These are phyloP conservation scores for Lophium mytilinum DNA, from an alignment of 495 filamentous ascomycete genomes.

Conservation along the genomic window DNA sequence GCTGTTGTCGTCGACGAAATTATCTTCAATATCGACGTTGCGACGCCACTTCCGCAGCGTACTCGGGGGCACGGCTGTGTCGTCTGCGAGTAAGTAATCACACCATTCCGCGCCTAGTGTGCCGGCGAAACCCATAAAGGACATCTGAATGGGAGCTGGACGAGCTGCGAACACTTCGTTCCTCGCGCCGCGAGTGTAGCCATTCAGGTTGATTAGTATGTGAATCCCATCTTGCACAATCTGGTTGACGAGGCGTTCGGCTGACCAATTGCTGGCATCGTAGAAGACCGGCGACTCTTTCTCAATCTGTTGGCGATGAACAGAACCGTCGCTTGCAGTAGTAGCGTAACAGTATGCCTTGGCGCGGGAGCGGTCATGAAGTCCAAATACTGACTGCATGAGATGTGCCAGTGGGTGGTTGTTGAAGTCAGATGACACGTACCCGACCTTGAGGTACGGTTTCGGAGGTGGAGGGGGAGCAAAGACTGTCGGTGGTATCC, in stretches of 20 bases:
- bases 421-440: constrained; percentile 98
- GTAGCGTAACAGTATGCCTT: constrained; percentile 97
- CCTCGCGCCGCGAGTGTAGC: constrained; percentile 91
- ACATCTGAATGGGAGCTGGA: constrained; percentile 96
- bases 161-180: constrained; percentile 97
- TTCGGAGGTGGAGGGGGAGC: constrained; percentile 73
- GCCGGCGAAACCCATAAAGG: constrained; percentile 98
- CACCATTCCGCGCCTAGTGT: constrained; percentile 98
- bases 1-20: constrained; percentile 59
- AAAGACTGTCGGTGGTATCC: constrained; percentile 77
- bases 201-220: constrained; percentile 94
- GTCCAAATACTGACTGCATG: constrained; percentile 98
- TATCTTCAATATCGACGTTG: constrained; percentile 66
- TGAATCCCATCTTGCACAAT: constrained; percentile 92
- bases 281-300: constrained; percentile 85
- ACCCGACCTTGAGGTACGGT: constrained; percentile 82
- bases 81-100: constrained; percentile 90
- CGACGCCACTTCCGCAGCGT: constrained; percentile 72
- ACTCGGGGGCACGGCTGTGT: constrained; percentile 72
- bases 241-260: constrained; percentile 78
- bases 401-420: constrained; percentile 95
- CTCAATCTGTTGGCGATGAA: constrained; percentile 91
- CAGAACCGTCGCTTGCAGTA: constrained; percentile 80
- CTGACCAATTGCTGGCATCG: constrained; percentile 79
- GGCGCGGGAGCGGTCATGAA: constrained; percentile 66